Base-by-base conservation (phyloP, 495 filamentous ascomycete species). In the Tuber indicum region DNA sequence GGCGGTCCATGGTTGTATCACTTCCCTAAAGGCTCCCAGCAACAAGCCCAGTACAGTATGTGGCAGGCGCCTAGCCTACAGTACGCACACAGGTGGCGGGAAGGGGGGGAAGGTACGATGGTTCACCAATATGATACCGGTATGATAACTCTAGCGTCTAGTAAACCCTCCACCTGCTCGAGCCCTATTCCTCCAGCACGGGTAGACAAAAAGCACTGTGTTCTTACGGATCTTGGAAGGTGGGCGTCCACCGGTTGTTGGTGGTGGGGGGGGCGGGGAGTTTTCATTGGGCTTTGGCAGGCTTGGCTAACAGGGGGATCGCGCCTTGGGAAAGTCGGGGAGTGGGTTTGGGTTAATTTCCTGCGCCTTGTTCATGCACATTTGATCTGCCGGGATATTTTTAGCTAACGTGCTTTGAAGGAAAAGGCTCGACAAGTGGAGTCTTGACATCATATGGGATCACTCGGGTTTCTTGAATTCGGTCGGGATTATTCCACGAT, bases 1-100 rank as follows among this genome's bases (percentile, higher is more conserved):
- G 73, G 39, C 39, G 87, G 84, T 92, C 91, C 16, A 92, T 84
- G 75, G 89, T 2, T 41, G 83, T 12, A 92, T 90, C 90, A n/a
- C n/a, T 10, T 26, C 26, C 16, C 3, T 14, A 3, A 4, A 32
- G 1, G 1, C 32, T 32, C 32, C 32, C 32, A 32, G 32, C 32
- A 1, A 32, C 39, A 5, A 41, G 39, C 39, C 2, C 39, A 41
- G 4, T 41, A 41, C 39, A 41, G 39, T 41, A 41, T 41, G 39
- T 3, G 3, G 39, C 39, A 41, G 3, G 39, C 39, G 4, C 39
- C 39, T 41, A 41, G 39, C 39, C 39, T 3, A 41, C 32, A 32
- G 32, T 32, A 32, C 32, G 32, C 4, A 1, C 39, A 41, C 39
- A 41, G 2, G 39, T 41, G 39, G 39, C 39, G 39, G 39, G 39